phyloP scores from a whole-genome alignment of 2,329 filamentous ascomycete species.

The Laburnicola sp. region DNA sequence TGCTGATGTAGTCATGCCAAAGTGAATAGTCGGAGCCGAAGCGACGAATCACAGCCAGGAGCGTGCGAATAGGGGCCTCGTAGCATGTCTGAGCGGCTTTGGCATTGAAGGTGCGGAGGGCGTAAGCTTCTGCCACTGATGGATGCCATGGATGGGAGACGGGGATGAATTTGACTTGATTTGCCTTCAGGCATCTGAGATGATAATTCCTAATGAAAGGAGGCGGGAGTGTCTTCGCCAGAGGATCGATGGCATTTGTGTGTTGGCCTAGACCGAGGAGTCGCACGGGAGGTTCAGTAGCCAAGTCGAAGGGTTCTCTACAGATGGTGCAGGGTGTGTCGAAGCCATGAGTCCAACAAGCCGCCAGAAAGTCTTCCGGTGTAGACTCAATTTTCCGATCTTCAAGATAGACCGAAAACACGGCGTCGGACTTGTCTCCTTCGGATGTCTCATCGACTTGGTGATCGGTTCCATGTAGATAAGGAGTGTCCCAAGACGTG shows the following conservation, averaged over 20 bases:
- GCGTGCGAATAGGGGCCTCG: conserved; percentile 7
- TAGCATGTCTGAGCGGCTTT: conserved; percentile 8
- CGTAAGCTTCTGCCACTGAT: conserved; percentile 10
- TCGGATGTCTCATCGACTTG: conserved; percentile 1
- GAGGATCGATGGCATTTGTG: not conserved
- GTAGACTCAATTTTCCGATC: not conserved
- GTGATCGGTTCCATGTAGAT: conserved; percentile 2
- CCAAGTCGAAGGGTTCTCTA: conserved; percentile 5
- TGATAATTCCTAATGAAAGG: conserved; percentile 8
- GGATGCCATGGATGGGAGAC: conserved; percentile 15
- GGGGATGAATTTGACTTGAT: conserved; percentile 7
- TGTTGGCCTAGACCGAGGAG: not conserved
- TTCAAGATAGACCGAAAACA: conserved; percentile 7
- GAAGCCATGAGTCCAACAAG: conserved; percentile 13
- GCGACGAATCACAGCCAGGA: conserved; percentile 8
- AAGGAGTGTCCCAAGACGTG: conserved; percentile 7
- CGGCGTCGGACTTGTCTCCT: not conserved
- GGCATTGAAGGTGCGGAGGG: conserved; percentile 4
- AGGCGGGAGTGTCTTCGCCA: conserved; percentile 2
- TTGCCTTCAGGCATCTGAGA: conserved; percentile 9
- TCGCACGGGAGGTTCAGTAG: conserved; percentile 10
- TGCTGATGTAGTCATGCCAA: conserved; percentile 17
- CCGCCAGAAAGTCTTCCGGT: conserved; percentile 2
- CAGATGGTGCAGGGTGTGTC: conserved; percentile 12
- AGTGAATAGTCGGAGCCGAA: conserved; percentile 8